Conservation (phyloP, 1,284 basidiomycete species). For the Irpex lacteus region DNA sequence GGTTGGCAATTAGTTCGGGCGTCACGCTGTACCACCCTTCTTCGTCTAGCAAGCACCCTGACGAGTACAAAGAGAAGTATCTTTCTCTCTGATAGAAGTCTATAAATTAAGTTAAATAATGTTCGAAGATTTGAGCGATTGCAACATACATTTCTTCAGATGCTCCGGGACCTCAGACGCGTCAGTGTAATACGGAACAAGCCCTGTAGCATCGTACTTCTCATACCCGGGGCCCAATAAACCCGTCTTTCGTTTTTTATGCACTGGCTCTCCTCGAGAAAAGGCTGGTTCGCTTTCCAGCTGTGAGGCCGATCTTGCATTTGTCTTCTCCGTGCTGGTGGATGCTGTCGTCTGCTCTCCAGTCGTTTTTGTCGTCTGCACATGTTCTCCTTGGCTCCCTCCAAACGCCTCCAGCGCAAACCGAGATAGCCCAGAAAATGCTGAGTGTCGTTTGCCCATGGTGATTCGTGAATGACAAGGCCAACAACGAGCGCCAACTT, state of each 20-base stretch:
- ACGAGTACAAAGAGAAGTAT: constrained; percentile 78
- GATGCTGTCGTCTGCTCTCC: not conserved
- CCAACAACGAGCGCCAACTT: too few relatives aligned
- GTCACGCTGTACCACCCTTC: constrained; percentile 99
- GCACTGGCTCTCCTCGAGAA: constrained; percentile 14
- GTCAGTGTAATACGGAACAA: constrained; percentile 69
- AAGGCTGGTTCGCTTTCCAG: not conserved
- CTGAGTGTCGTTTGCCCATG: constrained; percentile 38
- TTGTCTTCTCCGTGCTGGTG: not conserved
- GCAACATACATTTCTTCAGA: constrained; percentile 75
- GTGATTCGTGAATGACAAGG: not conserved
- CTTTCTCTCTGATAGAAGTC: constrained; percentile 85
- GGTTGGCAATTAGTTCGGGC: constrained; percentile 86
- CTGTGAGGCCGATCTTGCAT: not conserved
- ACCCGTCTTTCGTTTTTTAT: constrained; percentile 33
- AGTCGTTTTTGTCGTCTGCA: not conserved
- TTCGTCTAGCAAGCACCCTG: constrained; percentile 77
- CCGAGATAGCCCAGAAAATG: constrained; percentile 47
- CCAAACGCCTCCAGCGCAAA: constrained; percentile 45
- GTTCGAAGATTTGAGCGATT: not conserved
- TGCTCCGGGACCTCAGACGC: constrained; percentile 68
- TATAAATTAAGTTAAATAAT: constrained; percentile 28
- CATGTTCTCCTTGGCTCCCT: not conserved
- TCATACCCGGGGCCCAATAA: constrained; percentile 31
- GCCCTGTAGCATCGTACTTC: constrained; percentile 64